Conservation (phyloP, 2,329 filamentous ascomycete species). For the Curvularia spicifera region DNA sequence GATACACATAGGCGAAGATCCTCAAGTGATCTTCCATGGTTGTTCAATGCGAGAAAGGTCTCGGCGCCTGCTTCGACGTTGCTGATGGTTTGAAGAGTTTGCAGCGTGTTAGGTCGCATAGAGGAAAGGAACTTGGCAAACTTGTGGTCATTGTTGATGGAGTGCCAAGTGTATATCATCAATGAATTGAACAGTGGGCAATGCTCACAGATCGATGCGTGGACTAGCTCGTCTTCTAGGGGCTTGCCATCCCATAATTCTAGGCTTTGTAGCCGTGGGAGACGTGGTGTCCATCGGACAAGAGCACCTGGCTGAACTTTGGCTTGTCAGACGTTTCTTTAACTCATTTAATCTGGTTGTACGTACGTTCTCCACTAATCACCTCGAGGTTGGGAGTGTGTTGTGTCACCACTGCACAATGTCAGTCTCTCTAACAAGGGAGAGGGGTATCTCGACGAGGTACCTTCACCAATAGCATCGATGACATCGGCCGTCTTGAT, state of each 20-base stretch:
- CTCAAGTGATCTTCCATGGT: slow-evolving; percentile 62
- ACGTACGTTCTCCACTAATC: slow-evolving; percentile 61
- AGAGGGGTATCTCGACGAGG: slow-evolving; percentile 4
- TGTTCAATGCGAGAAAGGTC: slow-evolving; percentile 61
- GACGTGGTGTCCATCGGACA: slow-evolving; percentile 63
- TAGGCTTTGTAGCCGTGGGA: slow-evolving; percentile 65
- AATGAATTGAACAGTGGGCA: slow-evolving; percentile 69
- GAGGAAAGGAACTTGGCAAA: slow-evolving; percentile 65
- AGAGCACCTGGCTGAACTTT: slow-evolving; percentile 61
- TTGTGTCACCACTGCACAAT: slow-evolving; percentile 51
- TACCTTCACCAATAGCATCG: slow-evolving; percentile 58
- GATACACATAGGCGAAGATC: slow-evolving; percentile 60
- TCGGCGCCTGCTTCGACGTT: slow-evolving; percentile 61
- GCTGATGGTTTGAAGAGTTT: slow-evolving; percentile 65
- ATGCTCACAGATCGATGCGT: slow-evolving; percentile 60
- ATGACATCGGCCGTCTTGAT: slow-evolving; percentile 54
- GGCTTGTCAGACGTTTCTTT: slow-evolving; percentile 14
- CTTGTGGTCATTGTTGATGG: slow-evolving; percentile 61
- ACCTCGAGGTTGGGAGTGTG: slow-evolving; percentile 63
- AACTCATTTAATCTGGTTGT: not conserved
- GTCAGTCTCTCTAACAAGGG: slow-evolving; percentile 21
- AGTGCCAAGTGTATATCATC: slow-evolving; percentile 62
- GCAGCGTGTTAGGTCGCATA: slow-evolving; percentile 63
- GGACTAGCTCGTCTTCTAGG: slow-evolving; percentile 61
- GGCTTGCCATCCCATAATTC: slow-evolving; percentile 67